Evolutionary conservation across 139 green algal species (phyloP).

Genomic region (Chlorella vulgaris): DNA sequence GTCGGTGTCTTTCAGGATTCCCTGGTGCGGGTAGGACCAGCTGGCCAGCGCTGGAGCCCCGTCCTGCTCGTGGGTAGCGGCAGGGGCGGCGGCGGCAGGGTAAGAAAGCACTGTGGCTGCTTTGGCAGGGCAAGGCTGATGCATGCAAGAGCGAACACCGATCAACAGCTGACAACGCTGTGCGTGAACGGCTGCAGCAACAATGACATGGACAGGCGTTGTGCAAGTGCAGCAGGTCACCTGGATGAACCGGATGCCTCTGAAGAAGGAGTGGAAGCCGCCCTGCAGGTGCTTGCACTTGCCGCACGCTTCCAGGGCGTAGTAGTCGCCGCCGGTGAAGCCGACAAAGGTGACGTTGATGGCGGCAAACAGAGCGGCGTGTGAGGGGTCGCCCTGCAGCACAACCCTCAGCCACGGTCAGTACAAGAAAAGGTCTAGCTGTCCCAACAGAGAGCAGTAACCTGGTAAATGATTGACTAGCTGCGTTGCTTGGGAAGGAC

Average conservation of each 20-base stretch:
- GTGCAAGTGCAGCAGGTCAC: neutral
- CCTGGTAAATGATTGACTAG: too few species aligned
- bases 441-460: too few species aligned
- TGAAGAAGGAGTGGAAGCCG: slow-evolving; percentile 4
- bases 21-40: slow-evolving; percentile 4
- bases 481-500: too few species aligned
- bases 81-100: too few species aligned
- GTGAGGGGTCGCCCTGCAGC: neutral
- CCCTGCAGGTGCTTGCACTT: neutral
- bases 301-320: neutral
- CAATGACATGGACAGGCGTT: neutral
- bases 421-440: too few species aligned
- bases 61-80: too few species aligned
- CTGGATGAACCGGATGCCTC: slow-evolving; percentile 5
- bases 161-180: too few species aligned
- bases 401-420: neutral
- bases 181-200: neutral
- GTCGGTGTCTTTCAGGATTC: neutral
- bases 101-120: too few species aligned
- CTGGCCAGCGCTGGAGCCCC: neutral
- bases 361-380: neutral
- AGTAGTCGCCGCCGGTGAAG: neutral
- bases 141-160: neutral
- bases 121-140: too few species aligned
- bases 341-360: neutral